Conservation (phyloP, 257 asterid species). For the Solanum chiquidenum region DNA sequence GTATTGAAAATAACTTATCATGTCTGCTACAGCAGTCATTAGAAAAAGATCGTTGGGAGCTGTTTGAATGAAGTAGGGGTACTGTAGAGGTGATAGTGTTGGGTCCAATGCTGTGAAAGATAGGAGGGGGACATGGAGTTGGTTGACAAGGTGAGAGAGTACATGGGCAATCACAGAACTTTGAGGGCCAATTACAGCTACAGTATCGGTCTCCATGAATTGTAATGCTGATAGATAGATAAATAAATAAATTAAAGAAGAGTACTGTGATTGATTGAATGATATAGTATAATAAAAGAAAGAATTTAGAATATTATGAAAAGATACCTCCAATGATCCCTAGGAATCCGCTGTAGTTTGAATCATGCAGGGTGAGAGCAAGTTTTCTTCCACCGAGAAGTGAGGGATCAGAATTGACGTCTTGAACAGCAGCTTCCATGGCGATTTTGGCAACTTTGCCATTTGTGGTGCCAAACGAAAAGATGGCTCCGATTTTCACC, state of each 20-base stretch:
- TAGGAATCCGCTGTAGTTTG: slow-evolving; percentile 64
- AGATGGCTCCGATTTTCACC: slow-evolving; percentile 63
- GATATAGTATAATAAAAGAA: too few species aligned
- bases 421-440: slow-evolving; percentile 73
- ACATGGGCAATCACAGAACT: slow-evolving; percentile 68
- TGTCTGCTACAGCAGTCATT: slow-evolving; percentile 72
- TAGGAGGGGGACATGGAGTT: slow-evolving; percentile 77
- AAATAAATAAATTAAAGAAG: neutral
- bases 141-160: slow-evolving; percentile 70
- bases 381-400: slow-evolving; percentile 48
- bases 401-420: slow-evolving; percentile 53
- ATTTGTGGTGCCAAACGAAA: slow-evolving; percentile 39
- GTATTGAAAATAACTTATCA: slow-evolving; percentile 47
- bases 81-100: slow-evolving; percentile 61
- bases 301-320: neutral
- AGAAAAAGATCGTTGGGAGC: slow-evolving; percentile 66
- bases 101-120: slow-evolving; percentile 85
- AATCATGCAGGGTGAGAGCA: slow-evolving; percentile 39
- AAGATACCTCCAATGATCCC: slow-evolving; percentile 62
- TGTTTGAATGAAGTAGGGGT: slow-evolving; percentile 75
- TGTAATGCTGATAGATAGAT: slow-evolving; percentile 36
- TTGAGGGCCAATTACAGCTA: slow-evolving; percentile 87
- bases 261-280: neutral
- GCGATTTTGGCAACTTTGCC: slow-evolving; percentile 70
- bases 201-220: slow-evolving; percentile 59